Evolutionary conservation across 768 basidiomycete genomes (phyloP), one percentile per base, ranked within the genome.

Genomic region (Heimioporus sp.): DNA sequence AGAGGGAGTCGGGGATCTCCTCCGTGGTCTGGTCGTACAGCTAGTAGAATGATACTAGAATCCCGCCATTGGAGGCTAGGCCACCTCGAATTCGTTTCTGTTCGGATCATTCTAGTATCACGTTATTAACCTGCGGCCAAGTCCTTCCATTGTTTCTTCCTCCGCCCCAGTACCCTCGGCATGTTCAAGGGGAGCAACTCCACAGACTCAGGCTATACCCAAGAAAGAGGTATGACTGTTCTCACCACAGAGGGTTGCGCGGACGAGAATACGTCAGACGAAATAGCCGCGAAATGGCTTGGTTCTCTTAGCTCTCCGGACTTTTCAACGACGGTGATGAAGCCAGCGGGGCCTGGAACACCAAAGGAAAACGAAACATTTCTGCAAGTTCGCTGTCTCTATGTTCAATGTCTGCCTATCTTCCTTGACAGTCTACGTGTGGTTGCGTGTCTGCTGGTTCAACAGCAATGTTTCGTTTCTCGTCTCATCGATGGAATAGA

Each of bases 281-380:
- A 55, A 43, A 61, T 58, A 13, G 63, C 72, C 21, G 61, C 56
- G 19, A 54, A 55, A 24, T 62, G 69, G 15, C 73, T 69, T 44
- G 63, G 67, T 34, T 49, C 43, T 31, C 49, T 70, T 35, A 66
- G 66, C 1, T 76, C n/a, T 59, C 64, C 37, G 72, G 61, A 59
- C 64, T 80, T 12, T 79, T 80, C 60, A 65, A 69, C 15, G 74
- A 65, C 47, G 79, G 79, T 44, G 76, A 81, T 19, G 80, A 82
- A 62, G 79, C 78, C 5, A 65, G 77, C 61, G 80, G 80, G 17
- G 75, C 0, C 77, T 76, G 13, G 80, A 81, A 59, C 63, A 74
- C 52, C 73, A 80, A 62, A 58, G 77, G 53, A 72, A 75, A 46
- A 64, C 55, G 1, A 76, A 75, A 51, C 73, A 77, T 51, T 57